phyloP scores from a whole-genome alignment of 116 monocot genomes.

The Phalaenopsis hybrid region DNA sequence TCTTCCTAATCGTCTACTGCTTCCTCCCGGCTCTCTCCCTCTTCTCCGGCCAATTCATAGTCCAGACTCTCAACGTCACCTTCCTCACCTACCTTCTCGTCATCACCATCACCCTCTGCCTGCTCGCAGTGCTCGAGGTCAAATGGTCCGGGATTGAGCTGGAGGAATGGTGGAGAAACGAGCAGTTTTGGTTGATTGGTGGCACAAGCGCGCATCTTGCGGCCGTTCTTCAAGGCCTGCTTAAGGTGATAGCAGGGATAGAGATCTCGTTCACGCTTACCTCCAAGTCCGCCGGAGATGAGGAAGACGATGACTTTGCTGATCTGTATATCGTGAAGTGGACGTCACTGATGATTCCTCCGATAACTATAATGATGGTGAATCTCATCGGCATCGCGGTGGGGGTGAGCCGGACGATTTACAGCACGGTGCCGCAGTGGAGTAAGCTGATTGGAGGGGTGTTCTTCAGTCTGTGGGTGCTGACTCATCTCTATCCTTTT shows the following conservation, averaged over 20 bases:
- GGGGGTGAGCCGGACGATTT: constrained; percentile 56
- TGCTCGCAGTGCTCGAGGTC: constrained; percentile 77
- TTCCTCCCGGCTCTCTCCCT: constrained; percentile 75
- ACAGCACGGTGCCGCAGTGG: constrained; percentile 64
- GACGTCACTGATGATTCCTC: too few species aligned
- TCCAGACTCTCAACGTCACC: constrained; percentile 50
- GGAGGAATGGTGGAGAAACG: too few species aligned
- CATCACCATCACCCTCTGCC: constrained; percentile 54
- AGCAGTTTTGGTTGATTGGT: too few species aligned
- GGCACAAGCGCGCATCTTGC: too few species aligned
- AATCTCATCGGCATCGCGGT: constrained; percentile 68
- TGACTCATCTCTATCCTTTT: constrained; percentile 70
- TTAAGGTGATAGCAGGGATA: too few species aligned
- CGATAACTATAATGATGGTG: constrained; percentile 73
- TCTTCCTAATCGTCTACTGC: constrained; percentile 83
- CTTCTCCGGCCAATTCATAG: constrained; percentile 78
- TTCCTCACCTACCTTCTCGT: constrained; percentile 62
- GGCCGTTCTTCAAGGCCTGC: too few species aligned
- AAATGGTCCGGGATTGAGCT: constrained; percentile 73
- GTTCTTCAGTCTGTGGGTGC: constrained; percentile 85
- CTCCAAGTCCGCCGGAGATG: constrained; percentile 68
- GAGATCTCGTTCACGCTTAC: constrained; percentile 93
- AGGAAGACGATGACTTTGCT: constrained; percentile 43
- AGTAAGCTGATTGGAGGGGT: constrained; percentile 59
- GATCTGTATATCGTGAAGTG: constrained; percentile 63